Base-by-base conservation (phyloP, 495 filamentous ascomycete species). In the Penicillium cinerascens region DNA sequence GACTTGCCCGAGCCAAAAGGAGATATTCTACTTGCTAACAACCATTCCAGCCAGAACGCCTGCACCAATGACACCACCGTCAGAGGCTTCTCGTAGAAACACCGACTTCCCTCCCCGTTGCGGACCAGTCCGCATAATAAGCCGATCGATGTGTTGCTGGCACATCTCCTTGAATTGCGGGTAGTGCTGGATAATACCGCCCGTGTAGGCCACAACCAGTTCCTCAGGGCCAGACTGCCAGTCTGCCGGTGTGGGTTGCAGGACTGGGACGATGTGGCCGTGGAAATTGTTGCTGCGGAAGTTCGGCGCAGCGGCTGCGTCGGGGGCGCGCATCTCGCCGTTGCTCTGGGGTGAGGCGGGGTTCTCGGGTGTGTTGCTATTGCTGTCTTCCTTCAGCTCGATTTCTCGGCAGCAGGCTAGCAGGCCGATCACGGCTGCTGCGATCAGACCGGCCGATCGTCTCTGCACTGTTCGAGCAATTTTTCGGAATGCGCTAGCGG, bases 171-270 rank as follows among this genome's bases (percentile, higher is more conserved):
- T 77, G 62, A 88, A 91, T 51, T 84, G 72, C 16, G 87, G 87
- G 56, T 90, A 91, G 57, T 87, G 79, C 26, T 85, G 82, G 44
- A 91, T 91, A 53, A 87, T 88, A 17, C 87, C 87, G 7, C 88
- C 88, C 0, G 88, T 89, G 55, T 87, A 91, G 5, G 87, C 87
- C 10, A 92, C 83, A 5, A 87, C 82, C 42, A 92, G 66, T 56
- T 89, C 84, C 38, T 87, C 76, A 4, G 75, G 75, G 9, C 73
- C 72, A 5, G 71, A 76, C 44, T 77, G 69, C 73, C 73, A 76
- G 46, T 74, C 72, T 9, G 61, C 62, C 13, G 72, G 67, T 0
- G 61, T 56, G 13, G 70, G 67, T 8, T 71, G 63, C 0, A 77
- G 50, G 15, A 77, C 71, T 11, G 74, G 74, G n/a, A 77, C 74